These are phyloP conservation scores for Voacanga thouarsii DNA, from an alignment of 257 asterid genomes.

Conservation along the genomic window DNA sequence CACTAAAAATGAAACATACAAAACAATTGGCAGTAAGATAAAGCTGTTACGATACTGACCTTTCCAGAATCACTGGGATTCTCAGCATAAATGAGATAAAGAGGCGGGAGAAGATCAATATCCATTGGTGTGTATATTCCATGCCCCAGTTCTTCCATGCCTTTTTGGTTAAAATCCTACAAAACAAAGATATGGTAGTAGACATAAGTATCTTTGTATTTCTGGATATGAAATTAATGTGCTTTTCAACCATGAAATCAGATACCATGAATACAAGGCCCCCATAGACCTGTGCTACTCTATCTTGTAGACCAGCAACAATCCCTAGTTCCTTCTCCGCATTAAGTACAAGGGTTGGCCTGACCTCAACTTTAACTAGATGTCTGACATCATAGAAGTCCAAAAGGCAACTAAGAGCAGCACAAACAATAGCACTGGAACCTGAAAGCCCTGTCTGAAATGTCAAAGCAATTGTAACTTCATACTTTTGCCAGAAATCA, in stretches of 20 bases:
- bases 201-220: background rate
- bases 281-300: constrained; percentile 98
- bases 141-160: constrained; percentile 78
- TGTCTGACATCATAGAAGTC: constrained; percentile 86
- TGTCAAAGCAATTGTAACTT: constrained; percentile 15
- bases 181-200: constrained; percentile 4
- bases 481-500: constrained; percentile 1
- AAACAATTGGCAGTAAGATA: background rate
- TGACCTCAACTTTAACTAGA: constrained; percentile 68
- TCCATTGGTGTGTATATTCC: constrained; percentile 76
- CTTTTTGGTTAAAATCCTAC: constrained; percentile 76
- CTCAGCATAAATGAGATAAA: constrained; percentile 83
- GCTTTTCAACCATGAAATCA: background rate
- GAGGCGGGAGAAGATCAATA: constrained; percentile 69
- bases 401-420: constrained; percentile 93
- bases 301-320: constrained; percentile 95
- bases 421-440: constrained; percentile 94
- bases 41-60: constrained; percentile 35
- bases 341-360: constrained; percentile 85
- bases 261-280: constrained; percentile 91
- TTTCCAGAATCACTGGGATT: constrained; percentile 97
- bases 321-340: constrained; percentile 97
- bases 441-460: constrained; percentile 98
- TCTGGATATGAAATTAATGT: background rate
- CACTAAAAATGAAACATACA: background rate